phyloP scores from a whole-genome alignment of 306 rosid genomes.

The Cucumis hystrix region DNA sequence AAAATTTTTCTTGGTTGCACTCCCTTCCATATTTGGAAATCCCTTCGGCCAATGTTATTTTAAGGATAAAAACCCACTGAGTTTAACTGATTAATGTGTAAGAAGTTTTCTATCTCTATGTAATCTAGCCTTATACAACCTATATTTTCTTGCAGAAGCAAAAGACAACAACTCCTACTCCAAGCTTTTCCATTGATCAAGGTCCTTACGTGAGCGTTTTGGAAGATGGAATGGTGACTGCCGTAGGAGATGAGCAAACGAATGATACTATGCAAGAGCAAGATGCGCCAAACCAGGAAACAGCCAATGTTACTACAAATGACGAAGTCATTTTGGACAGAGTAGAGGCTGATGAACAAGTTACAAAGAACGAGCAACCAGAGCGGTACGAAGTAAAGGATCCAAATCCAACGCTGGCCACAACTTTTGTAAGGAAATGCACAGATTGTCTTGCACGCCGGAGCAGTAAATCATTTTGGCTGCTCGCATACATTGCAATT shows the following conservation, averaged over 20 bases:
- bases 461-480: constrained; percentile 49
- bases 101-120: neutral
- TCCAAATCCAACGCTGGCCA: constrained; percentile 2
- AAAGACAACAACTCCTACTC: constrained; percentile 13
- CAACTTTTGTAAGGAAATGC: constrained; percentile 34
- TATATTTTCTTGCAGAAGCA: constrained; percentile 20
- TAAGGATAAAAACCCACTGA: neutral
- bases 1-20: neutral
- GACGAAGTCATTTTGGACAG: constrained; percentile 14
- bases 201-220: constrained; percentile 68
- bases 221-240: constrained; percentile 81
- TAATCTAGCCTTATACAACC: neutral
- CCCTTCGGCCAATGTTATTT: neutral
- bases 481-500: constrained; percentile 67
- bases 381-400: neutral
- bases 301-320: constrained; percentile 7
- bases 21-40: neutral
- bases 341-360: neutral
- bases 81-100: neutral
- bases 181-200: constrained; percentile 48
- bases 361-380: constrained; percentile 9
- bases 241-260: constrained; percentile 35
- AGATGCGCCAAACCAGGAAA: constrained; percentile 11
- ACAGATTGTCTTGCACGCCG: constrained; percentile 34
- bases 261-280: constrained; percentile 22